A percentile compares a stretch with the other conserved stretches of the same genome.
Evolutionary conservation across 2,329 filamentous ascomycete species (phyloP).

Genomic region (Fusarium brachygibbosum): DNA sequence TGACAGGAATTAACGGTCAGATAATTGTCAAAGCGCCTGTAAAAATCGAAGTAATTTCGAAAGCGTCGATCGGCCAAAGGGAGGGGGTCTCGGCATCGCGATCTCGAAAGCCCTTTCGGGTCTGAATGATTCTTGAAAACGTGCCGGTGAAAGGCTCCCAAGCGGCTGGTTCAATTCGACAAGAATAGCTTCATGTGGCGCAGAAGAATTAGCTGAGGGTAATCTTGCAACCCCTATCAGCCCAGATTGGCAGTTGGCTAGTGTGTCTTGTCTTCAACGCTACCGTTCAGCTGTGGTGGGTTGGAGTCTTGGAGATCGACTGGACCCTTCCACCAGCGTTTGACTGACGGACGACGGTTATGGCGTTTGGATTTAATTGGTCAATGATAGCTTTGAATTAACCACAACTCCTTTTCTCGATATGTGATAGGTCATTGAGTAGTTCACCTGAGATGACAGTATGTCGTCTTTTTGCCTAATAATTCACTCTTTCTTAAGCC

Average conservation of each 20-base stretch:
- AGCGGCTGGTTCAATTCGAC: not conserved
- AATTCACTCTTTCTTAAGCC: not conserved
- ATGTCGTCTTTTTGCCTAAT: not conserved
- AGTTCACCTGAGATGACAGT: not conserved
- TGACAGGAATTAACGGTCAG: not conserved
- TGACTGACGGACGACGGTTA: constrained; percentile 24
- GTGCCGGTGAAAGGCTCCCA: constrained; percentile 18
- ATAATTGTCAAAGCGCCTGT: not conserved
- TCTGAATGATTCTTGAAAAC: constrained; percentile 17
- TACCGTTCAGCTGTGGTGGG: constrained; percentile 35
- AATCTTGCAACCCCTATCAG: constrained; percentile 8
- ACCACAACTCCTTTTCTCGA: constrained; percentile 7
- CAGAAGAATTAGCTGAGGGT: constrained; percentile 2
- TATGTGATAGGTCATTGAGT: constrained; percentile 14
- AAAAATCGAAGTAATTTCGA: constrained; percentile 8
- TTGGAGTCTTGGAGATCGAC: not conserved
- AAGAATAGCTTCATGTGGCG: constrained; percentile 32
- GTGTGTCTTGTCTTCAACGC: constrained; percentile 18
- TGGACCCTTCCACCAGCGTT: constrained; percentile 22
- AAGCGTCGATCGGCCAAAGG: constrained; percentile 9
- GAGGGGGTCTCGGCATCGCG: constrained; percentile 16
- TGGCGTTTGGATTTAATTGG: constrained; percentile 35
- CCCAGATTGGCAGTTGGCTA: not conserved
- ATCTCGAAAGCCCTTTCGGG: constrained; percentile 11
- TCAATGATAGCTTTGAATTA: constrained; percentile 8